Evolutionary conservation across 139 green algal species (phyloP).

Genomic region (Auxenochlorella pyrenoidosa): DNA sequence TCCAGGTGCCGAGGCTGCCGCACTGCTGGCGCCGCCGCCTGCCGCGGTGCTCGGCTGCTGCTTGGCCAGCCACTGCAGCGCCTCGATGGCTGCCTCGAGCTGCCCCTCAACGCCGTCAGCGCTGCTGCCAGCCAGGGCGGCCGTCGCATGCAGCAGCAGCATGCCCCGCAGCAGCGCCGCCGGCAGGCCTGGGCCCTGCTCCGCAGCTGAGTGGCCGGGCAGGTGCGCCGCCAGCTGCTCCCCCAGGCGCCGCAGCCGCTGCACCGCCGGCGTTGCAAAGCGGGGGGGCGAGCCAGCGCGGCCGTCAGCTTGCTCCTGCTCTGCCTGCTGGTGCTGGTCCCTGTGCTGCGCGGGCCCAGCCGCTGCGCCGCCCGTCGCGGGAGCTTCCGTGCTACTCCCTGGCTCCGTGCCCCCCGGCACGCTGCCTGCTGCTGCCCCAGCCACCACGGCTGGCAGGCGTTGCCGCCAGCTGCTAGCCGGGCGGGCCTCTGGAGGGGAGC

Average conservation of each 20-base stretch:
- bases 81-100: neutral
- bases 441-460: neutral
- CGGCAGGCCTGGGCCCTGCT: neutral
- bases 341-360: neutral
- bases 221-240: neutral
- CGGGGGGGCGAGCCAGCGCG: neutral
- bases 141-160: conserved; percentile 10
- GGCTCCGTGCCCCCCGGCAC: too few relatives aligned
- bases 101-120: neutral
- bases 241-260: neutral
- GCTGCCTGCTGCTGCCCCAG: neutral
- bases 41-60: neutral
- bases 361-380: neutral
- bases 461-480: neutral
- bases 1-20: neutral
- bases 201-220: neutral
- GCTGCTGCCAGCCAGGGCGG: neutral
- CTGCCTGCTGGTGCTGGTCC: neutral
- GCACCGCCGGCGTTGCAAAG: neutral
- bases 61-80: neutral
- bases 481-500: too few relatives aligned
- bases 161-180: conserved; percentile 5
- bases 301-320: neutral
- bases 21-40: neutral
- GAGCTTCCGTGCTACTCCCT: neutral